phyloP scores from a whole-genome alignment of 2,329 filamentous ascomycete species.

The Penicillium decumbens region DNA sequence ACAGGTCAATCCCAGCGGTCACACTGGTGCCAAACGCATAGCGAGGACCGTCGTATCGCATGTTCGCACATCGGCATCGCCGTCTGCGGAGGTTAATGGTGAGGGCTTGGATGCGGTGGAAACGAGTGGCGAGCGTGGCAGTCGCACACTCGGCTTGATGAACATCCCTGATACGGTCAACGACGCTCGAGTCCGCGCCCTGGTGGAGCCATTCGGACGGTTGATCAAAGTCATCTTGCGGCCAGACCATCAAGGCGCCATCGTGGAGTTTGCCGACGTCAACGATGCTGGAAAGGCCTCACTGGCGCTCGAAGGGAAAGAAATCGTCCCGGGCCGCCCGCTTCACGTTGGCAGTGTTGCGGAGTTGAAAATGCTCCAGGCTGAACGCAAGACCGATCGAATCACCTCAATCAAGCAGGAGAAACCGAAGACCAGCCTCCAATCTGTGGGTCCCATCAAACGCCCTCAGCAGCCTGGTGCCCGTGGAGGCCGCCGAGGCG shows the following conservation, averaged over 20 bases:
- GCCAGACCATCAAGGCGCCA: slow-evolving; percentile 76
- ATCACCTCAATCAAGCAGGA: slow-evolving; percentile 33
- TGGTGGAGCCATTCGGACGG: slow-evolving; percentile 66
- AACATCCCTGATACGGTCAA: slow-evolving; percentile 90
- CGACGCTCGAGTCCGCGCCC: slow-evolving; percentile 69
- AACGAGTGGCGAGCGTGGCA: slow-evolving; percentile 46
- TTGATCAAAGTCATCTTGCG: slow-evolving; percentile 73
- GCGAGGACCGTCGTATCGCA: slow-evolving; percentile 45
- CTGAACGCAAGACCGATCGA: slow-evolving; percentile 40
- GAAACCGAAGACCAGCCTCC: slow-evolving; percentile 36
- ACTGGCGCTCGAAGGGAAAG: slow-evolving; percentile 45
- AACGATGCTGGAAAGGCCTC: slow-evolving; percentile 62
- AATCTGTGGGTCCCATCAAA: slow-evolving; percentile 37
- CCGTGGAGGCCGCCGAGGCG: slow-evolving; percentile 45
- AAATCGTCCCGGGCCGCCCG: slow-evolving; percentile 42
- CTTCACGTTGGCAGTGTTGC: slow-evolving; percentile 49
- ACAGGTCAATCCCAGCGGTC: slow-evolving; percentile 55
- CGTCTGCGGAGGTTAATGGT: slow-evolving; percentile 35
- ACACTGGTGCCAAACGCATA: slow-evolving; percentile 42
- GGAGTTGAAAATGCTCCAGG: slow-evolving; percentile 46
- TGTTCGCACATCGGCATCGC: slow-evolving; percentile 33
- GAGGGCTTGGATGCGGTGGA: slow-evolving; percentile 34
- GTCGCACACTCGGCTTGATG: slow-evolving; percentile 74
- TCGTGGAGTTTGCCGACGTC: slow-evolving; percentile 72
- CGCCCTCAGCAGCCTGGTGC: slow-evolving; percentile 45